Conservation (phyloP, 179 eudicot species). For the Silene coronaria region DNA sequence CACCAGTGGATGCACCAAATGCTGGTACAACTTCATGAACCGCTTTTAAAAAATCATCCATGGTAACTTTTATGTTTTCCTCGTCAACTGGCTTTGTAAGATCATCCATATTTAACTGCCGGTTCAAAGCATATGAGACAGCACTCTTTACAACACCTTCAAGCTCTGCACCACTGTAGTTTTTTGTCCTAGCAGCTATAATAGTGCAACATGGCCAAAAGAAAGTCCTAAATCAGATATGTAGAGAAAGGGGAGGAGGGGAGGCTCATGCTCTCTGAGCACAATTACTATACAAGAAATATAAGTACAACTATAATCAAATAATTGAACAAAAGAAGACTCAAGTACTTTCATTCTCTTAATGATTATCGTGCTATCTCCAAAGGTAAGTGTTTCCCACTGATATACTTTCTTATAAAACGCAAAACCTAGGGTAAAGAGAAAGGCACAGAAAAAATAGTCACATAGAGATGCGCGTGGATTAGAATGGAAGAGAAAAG, state of each 20-base stretch:
- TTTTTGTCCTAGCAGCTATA: slow-evolving; percentile 91
- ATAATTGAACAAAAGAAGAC: not conserved
- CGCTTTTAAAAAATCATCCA: slow-evolving; percentile 87
- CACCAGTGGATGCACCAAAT: slow-evolving; percentile 92
- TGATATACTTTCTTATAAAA: not conserved
- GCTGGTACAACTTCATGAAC: slow-evolving; percentile 77
- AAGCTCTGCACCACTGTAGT: slow-evolving; percentile 98
- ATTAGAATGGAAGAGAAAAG: not conserved
- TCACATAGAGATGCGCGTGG: not conserved
- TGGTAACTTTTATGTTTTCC: slow-evolving; percentile 83
- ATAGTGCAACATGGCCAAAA: slow-evolving; percentile 11
- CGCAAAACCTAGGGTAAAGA: not conserved
- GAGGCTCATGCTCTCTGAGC: not conserved
- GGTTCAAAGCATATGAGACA: slow-evolving; percentile 82
- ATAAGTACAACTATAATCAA: not conserved
- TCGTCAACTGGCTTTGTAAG: slow-evolving; percentile 87
- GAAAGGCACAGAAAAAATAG: not conserved
- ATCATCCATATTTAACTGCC: slow-evolving; percentile 86
- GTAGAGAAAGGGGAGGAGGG: not conserved
- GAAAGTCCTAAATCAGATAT: slow-evolving; percentile 1
- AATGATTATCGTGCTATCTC: not conserved
- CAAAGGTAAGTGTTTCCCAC: not conserved
- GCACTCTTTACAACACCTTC: slow-evolving; percentile 99
- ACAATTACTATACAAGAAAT: not conserved
- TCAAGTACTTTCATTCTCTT: not conserved